Percentiles rank a stretch among this genome's conserved stretches.
phyloP scores from a whole-genome alignment of 495 filamentous ascomycete species.

The Ascobolus immersus region DNA sequence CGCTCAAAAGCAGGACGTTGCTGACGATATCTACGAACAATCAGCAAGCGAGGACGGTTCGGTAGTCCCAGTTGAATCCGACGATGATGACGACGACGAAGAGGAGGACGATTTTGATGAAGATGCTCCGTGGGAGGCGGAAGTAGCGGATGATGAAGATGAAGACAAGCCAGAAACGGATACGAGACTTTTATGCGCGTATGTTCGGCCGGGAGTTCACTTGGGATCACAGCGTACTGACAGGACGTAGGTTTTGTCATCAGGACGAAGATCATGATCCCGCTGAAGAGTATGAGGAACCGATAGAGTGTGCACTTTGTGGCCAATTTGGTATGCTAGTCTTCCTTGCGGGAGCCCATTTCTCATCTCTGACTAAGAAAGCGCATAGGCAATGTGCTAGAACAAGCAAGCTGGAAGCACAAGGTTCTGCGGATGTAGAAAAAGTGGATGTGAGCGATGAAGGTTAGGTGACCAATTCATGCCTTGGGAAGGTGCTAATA shows the following conservation, averaged over 20 bases:
- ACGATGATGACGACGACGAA: slow-evolving; percentile 23
- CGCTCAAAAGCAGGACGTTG: too few species aligned
- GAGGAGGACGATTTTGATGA: slow-evolving; percentile 22
- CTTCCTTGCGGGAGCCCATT: neutral
- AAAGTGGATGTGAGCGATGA: too few species aligned
- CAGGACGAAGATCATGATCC: slow-evolving; percentile 71
- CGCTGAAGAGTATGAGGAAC: slow-evolving; percentile 65
- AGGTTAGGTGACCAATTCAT: too few species aligned
- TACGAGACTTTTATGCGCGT: slow-evolving; percentile 38
- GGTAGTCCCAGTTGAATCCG: too few species aligned
- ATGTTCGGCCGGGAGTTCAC: slow-evolving; percentile 40
- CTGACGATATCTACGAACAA: slow-evolving; percentile 20
- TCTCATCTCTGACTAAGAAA: slow-evolving; percentile 23
- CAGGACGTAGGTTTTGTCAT: slow-evolving; percentile 39
- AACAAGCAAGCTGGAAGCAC: slow-evolving; percentile 28
- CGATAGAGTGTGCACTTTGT: slow-evolving; percentile 54
- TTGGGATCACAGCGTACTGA: slow-evolving; percentile 11
- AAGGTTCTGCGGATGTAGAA: too few species aligned
- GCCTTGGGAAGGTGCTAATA: too few species aligned
- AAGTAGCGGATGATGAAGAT: slow-evolving; percentile 21
- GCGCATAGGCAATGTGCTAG: slow-evolving; percentile 89
- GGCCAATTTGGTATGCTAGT: slow-evolving; percentile 52
- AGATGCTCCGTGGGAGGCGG: slow-evolving; percentile 11
- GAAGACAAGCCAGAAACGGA: slow-evolving; percentile 34
- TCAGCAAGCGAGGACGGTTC: slow-evolving; percentile 20